Base-by-base conservation (phyloP, 768 basidiomycete species). In the Clathrus columnatus region DNA sequence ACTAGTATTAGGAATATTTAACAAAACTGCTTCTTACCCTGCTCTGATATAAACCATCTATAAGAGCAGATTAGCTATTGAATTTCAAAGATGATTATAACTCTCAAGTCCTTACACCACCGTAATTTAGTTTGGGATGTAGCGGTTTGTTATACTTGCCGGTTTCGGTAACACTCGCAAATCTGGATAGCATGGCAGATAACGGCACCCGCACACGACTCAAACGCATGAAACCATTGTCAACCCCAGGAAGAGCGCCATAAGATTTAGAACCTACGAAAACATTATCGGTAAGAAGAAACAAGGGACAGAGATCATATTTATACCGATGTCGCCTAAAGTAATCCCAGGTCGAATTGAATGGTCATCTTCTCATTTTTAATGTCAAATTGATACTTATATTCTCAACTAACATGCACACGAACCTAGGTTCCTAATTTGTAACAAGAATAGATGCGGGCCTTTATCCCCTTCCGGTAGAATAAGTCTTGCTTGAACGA, bases 1-100 rank as follows among this genome's bases (percentile, higher is more conserved):
- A 44, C 27, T 7, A 28, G 17, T 3, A 45, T 4, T 44, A 17
- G 5, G 7, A 14, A 11, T 48, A 27, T 14, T 43, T 44, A 7
- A 26, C n/a, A n/a, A 17, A 20, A 26, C 29, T 17, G 7, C 36
- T 20, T 58, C 76, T 61, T 63, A 85, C 84, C 69, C 72, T 24
- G 85, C 77, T 11, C 85, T 81, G 50, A 86, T 84, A 63, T 83
- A 84, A 48, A 87, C 64, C 85, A 88, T 87, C 85, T 86, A 61
- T 21, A 10, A 43, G 51, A 23, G 58, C 32, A 42, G 2, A 18
- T 27, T 24, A 44, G 51, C 48, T 8, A 49, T 17, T 18, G 18
- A 5, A 54, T 21, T 36, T 20, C 4, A 18, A 8, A 18, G 17
- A 46, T 20, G 50, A 21, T 7, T 27, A 7, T 36, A 8, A 20